A percentile compares a stretch with the other conserved stretches of the same genome.
Evolutionary conservation across 495 filamentous ascomycete genomes (phyloP).

Genomic region (Talaromyces borbonicus): DNA sequence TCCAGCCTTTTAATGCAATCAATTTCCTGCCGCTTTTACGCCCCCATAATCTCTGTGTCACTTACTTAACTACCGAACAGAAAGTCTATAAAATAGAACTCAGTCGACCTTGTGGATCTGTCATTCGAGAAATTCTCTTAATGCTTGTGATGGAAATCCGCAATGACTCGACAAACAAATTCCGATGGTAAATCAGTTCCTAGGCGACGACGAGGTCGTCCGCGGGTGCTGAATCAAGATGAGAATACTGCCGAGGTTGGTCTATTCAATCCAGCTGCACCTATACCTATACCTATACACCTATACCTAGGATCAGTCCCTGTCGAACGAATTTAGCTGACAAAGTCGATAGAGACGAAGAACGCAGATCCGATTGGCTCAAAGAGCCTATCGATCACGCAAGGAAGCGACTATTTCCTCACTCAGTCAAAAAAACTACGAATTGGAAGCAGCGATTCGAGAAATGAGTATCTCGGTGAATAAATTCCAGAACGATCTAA

Average conservation of each 20-base stretch:
- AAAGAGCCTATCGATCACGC: constrained; percentile 73
- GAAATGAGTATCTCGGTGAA: constrained; percentile 67
- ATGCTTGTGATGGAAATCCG: no score
- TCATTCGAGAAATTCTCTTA: no score
- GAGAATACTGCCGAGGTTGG: constrained; percentile 39
- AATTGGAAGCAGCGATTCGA: constrained; percentile 55
- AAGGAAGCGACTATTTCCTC: constrained; percentile 75
- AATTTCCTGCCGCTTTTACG: no score
- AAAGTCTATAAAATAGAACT: no score
- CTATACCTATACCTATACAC: no score
- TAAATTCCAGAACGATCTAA: constrained; percentile 53
- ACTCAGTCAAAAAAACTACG: constrained; percentile 55
- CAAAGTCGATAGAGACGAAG: constrained; percentile 52
- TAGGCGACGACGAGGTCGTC: constrained; percentile 44
- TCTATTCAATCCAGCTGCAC: no score
- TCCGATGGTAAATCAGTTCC: background rate
- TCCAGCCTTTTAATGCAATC: no score
- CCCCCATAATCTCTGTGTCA: no score
- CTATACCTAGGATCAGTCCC: no score
- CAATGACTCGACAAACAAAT: no score
- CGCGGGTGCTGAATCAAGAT: constrained; percentile 60
- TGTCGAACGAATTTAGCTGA: background rate
- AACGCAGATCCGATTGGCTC: constrained; percentile 80
- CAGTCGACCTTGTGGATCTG: no score
- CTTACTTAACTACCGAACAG: no score